Base-by-base conservation (phyloP, 192 early-diverging fungal species). In the Backusella circina region DNA sequence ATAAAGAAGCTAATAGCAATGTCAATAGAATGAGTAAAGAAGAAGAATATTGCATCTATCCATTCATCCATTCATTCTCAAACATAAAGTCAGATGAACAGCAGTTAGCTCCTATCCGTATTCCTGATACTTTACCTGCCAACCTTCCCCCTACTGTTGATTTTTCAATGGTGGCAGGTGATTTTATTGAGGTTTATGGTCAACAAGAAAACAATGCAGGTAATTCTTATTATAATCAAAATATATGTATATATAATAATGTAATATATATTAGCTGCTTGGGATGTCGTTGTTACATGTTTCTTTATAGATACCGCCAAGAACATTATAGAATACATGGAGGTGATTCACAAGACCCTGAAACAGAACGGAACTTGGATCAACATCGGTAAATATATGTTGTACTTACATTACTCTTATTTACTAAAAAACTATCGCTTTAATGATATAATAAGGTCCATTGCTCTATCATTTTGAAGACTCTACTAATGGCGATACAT, bases 221-320 rank as follows among this genome's bases (percentile, higher is more conserved):
- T 74, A 79, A 83, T 44, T 51, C 33, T 54, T 69, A 18, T 23
- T 51, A 31, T 47, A 1, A 50, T 50, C 7, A 35, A 8, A 35
- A 4, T 8, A 9, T 21, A 15, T 69, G 4, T 36, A 15, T 16
- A 35, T 33, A 75, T 10, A 65, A 36, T 31, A 18, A 71, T 16
- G 12, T 23, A 26, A 30, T 38, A 15, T 39, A 41, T 41, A 9
- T 10, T 15, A 87, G 88, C 80, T 9, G 74, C 82, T 47, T 99
- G 94, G 95, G 95, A 98, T 79, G 91, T 89, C 12, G 84, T 98
- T 3, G 94, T 96, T 2, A 98, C 95, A 0, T 97, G 96, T 77
- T 99, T 96, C 86, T 99, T 99, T 81, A 93, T 99, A 61, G 98
- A 99, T 74, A 98, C 98, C 0, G 96, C 97, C 12, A 94, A 95